These are phyloP conservation scores for Verbena officinalis DNA, from an alignment of 257 asterid genomes.

Conservation along the genomic window DNA sequence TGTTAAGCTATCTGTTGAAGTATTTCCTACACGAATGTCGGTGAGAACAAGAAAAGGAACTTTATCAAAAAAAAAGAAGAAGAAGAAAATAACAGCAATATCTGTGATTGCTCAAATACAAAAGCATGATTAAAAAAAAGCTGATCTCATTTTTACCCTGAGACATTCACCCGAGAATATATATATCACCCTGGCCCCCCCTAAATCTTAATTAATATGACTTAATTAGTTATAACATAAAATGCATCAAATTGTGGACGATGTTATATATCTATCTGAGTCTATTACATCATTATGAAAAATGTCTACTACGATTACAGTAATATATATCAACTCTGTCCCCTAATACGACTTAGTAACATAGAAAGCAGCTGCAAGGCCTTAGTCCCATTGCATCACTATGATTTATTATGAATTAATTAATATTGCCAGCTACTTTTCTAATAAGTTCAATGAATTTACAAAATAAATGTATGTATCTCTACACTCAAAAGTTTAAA, in stretches of 20 bases:
- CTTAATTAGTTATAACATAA: too few relatives aligned
- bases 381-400: not conserved
- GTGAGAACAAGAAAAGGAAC: too few relatives aligned
- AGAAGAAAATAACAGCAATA: too few relatives aligned
- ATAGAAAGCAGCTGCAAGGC: not conserved
- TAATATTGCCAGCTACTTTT: not conserved
- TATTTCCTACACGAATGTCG: too few relatives aligned
- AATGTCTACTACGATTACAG: not conserved
- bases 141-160: not conserved
- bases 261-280: too few relatives aligned
- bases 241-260: too few relatives aligned
- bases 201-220: too few relatives aligned
- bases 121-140: not conserved
- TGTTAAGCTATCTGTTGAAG: too few relatives aligned
- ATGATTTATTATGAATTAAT: too few relatives aligned
- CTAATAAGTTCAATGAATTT: constrained; percentile 20
- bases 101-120: too few relatives aligned
- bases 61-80: too few relatives aligned
- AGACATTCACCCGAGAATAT: not conserved
- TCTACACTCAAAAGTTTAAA: not conserved
- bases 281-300: constrained; percentile 2
- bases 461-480: too few relatives aligned
- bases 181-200: not conserved
- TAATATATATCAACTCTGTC: not conserved
- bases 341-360: not conserved